These are phyloP conservation scores for Fragosphaeria purpurea DNA, from an alignment of 2,329 filamentous ascomycete species.

Conservation along the genomic window DNA sequence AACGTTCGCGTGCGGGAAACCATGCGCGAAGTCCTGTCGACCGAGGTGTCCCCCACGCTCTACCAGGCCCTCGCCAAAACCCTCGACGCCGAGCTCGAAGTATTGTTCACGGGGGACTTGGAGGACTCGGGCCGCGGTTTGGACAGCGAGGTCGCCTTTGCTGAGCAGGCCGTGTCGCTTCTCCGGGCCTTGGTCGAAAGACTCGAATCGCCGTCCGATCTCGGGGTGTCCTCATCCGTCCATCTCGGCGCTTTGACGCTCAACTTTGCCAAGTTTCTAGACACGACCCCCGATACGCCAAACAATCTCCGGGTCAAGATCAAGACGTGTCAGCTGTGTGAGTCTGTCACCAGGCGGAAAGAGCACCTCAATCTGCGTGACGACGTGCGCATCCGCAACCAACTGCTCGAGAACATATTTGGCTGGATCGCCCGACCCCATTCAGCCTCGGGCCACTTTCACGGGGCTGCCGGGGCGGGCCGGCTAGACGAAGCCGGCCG, in stretches of 20 bases:
- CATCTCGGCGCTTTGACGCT: conserved; percentile 54
- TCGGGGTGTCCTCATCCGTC: conserved; percentile 51
- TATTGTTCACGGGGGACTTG: conserved; percentile 48
- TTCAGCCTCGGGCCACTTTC: conserved; percentile 36
- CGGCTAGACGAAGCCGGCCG: conserved; percentile 47
- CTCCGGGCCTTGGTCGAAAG: conserved; percentile 54
- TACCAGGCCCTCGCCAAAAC: conserved; percentile 55
- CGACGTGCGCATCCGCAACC: conserved; percentile 59
- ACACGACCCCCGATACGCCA: conserved; percentile 44
- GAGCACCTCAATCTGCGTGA: conserved; percentile 59
- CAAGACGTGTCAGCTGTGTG: conserved; percentile 57
- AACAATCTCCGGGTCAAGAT: conserved; percentile 55
- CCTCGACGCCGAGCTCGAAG: conserved; percentile 54
- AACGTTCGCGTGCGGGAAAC: conserved; percentile 57
- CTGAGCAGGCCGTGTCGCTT: conserved; percentile 56
- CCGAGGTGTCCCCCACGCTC: conserved; percentile 51
- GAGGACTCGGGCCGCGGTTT: conserved; percentile 41
- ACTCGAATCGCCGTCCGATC: conserved; percentile 52
- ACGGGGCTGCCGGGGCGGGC: conserved; percentile 19
- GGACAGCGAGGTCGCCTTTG: conserved; percentile 55
- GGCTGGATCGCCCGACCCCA: conserved; percentile 57
- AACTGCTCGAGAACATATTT: conserved; percentile 57
- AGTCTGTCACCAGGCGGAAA: conserved; percentile 55
- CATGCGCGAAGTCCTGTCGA: conserved; percentile 55
- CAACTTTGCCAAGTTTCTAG: conserved; percentile 57